Conservation (phyloP, 1,284 basidiomycete species). For the Xerocomus minutiporus region DNA sequence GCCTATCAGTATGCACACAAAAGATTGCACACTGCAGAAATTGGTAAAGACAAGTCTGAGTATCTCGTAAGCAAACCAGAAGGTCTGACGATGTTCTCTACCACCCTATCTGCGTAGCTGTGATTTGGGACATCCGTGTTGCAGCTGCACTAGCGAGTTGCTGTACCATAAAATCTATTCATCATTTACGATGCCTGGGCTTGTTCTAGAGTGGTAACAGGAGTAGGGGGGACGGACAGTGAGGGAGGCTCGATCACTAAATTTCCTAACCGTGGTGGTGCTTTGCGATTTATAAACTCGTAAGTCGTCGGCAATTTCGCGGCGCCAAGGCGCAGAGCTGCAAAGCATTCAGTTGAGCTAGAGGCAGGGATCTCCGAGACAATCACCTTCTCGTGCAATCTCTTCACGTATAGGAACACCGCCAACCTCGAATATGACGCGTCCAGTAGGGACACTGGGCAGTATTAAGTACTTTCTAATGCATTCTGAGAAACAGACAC, state of each 20-base stretch:
- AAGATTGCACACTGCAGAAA: background rate
- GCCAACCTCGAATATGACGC: slow-evolving; percentile 93
- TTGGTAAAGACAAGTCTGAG: background rate
- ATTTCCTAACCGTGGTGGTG: slow-evolving; percentile 79
- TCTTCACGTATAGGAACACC: slow-evolving; percentile 89
- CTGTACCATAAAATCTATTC: slow-evolving; percentile 1
- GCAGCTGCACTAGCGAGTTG: background rate
- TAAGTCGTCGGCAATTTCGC: slow-evolving; percentile 86
- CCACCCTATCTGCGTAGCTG: too few relatives aligned
- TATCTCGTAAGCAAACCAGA: background rate
- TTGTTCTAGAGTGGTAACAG: slow-evolving; percentile 15
- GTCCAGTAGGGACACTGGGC: slow-evolving; percentile 80
- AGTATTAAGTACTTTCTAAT: background rate
- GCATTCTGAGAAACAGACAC: background rate
- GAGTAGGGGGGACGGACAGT: slow-evolving; percentile 9
- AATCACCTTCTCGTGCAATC: slow-evolving; percentile 82
- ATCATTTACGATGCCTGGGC: slow-evolving; percentile 8
- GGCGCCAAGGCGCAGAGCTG: slow-evolving; percentile 87
- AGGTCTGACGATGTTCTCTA: background rate
- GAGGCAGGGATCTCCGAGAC: background rate
- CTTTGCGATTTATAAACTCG: slow-evolving; percentile 76
- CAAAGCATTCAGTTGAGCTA: slow-evolving; percentile 2
- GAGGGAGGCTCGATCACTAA: slow-evolving; percentile 47
- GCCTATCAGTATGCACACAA: background rate
- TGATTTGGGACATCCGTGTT: background rate